Conservation (phyloP, 1,284 basidiomycete genomes). For the Apiotrichum akiyoshidainum region DNA sequence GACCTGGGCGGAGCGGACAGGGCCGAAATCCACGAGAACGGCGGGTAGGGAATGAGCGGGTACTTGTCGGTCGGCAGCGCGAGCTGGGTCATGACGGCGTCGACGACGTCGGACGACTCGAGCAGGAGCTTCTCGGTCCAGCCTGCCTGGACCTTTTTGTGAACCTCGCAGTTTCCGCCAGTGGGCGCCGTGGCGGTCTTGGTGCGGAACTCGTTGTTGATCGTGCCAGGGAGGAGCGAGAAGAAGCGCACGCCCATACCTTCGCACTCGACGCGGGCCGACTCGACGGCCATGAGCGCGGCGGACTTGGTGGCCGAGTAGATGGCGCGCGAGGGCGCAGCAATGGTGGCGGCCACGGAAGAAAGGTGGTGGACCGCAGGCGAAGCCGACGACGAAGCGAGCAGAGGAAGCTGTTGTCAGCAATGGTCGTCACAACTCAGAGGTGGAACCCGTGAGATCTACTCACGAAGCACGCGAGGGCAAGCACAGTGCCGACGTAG, state of each 20-base stretch:
- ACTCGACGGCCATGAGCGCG: constrained; percentile 70
- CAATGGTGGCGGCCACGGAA: constrained; percentile 72
- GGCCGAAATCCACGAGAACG: constrained; percentile 33
- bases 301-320: constrained; percentile 83
- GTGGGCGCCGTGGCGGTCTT: constrained; percentile 60
- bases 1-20: constrained; percentile 37
- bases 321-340: constrained; percentile 78
- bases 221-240: constrained; percentile 50
- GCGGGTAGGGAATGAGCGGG: constrained; percentile 44
- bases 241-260: constrained; percentile 50
- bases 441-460: no score
- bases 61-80: constrained; percentile 34
- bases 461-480: constrained; percentile 52
- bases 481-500: constrained; percentile 52
- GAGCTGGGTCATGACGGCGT: constrained; percentile 42
- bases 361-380: constrained; percentile 78
- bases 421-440: no score
- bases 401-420: constrained; percentile 65
- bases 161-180: constrained; percentile 31
- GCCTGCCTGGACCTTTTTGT: constrained; percentile 31
- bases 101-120: constrained; percentile 34
- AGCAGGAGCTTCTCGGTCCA: constrained; percentile 41
- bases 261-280: constrained; percentile 59
- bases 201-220: constrained; percentile 72
- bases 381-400: constrained; percentile 63